These are phyloP conservation scores for Larix sibirica DNA, from an alignment of 83 land plant genomes.

Conservation along the genomic window DNA sequence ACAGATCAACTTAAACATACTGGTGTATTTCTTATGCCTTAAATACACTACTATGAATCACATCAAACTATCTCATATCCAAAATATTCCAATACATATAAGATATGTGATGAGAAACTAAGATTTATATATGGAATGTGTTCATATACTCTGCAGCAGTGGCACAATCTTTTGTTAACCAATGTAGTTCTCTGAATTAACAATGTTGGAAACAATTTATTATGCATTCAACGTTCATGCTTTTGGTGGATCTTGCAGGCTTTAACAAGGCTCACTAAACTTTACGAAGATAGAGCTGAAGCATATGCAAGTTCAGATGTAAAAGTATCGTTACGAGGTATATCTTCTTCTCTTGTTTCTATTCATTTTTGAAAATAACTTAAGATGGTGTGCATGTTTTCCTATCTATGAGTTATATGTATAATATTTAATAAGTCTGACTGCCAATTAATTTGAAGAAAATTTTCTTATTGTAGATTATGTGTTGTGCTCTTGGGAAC, in stretches of 20 bases:
- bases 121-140: not conserved
- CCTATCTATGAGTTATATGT: not conserved
- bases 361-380: not conserved
- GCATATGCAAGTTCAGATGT: slow-evolving; percentile 14
- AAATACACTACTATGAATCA: not conserved
- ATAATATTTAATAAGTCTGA: not conserved
- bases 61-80: not conserved
- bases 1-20: not conserved
- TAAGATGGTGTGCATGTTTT: not conserved
- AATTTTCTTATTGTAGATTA: not conserved
- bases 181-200: not conserved
- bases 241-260: slow-evolving; percentile 4
- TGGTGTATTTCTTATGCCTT: not conserved
- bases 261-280: slow-evolving; percentile 15
- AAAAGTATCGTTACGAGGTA: slow-evolving; percentile 13
- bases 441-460: not conserved
- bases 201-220: not conserved
- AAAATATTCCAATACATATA: not conserved
- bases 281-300: slow-evolving; percentile 17
- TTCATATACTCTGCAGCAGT: not conserved
- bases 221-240: not conserved
- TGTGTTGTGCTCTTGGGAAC: not conserved
- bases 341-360: not conserved
- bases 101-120: not conserved
- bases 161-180: not conserved